Evolutionary conservation across 2,329 filamentous ascomycete species (phyloP).

Genomic region (Claviceps africana): DNA sequence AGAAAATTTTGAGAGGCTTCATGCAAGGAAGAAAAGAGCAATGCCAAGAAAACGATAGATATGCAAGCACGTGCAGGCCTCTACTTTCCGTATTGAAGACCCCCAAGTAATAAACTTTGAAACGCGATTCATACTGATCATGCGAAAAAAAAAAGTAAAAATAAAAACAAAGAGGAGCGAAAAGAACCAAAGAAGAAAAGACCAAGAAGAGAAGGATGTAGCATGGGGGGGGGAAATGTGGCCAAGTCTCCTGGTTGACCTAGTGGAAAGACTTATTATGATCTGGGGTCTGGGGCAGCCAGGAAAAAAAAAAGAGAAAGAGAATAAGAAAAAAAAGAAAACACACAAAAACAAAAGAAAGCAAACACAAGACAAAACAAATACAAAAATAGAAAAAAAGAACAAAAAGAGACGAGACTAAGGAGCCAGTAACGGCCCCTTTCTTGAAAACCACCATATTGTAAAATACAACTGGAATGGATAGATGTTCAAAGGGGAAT

Average conservation of each 20-base stretch:
- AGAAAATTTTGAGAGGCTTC: not conserved
- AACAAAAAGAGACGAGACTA: not conserved
- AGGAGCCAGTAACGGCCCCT: not conserved
- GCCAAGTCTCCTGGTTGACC: not conserved
- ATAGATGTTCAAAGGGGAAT: slow-evolving; percentile 3
- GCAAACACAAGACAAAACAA: not conserved
- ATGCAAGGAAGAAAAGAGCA: not conserved
- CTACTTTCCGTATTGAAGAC: not conserved
- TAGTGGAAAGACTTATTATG: not conserved
- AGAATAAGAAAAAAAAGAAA: not conserved
- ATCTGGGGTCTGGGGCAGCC: too few species aligned
- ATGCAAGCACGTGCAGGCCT: not conserved
- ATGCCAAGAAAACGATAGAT: not conserved
- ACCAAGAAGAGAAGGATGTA: not conserved
- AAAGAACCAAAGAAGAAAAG: not conserved
- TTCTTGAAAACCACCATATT: slow-evolving; percentile 3
- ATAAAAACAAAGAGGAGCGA: not conserved
- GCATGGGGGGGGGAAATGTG: too few species aligned
- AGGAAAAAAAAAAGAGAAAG: not conserved
- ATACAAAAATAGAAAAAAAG: not conserved
- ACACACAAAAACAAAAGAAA: not conserved
- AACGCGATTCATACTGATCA: not conserved
- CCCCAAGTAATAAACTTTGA: not conserved
- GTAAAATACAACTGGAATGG: slow-evolving; percentile 11
- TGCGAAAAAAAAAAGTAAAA: not conserved